Evolutionary conservation across 768 basidiomycete species (phyloP), one percentile per base, ranked within the genome.

Genomic region (Lentinula raphanica): DNA sequence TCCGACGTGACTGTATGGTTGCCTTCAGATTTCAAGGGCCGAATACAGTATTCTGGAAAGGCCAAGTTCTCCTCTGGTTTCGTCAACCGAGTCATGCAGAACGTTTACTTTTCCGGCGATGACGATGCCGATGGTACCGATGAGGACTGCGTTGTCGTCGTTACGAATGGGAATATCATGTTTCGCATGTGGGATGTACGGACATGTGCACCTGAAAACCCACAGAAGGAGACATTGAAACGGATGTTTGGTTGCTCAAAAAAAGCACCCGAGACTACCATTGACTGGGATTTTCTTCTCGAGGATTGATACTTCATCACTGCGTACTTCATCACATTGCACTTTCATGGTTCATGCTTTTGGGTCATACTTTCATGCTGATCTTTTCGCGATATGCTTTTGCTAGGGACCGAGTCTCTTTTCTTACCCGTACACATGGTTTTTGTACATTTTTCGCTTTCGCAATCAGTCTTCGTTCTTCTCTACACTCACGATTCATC

Each of bases 181-280:
- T 87, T 91, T 69, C 82, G 83, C 29, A 90, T 90, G 88, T 91
- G 89, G 89, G 87, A 91, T 68, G 79, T 87, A 54, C 78, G 79
- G 60, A 82, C 83, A 15, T 77, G 80, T 62, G 76, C 81, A 45
- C 84, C 87, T 19, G 89, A 91, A 68, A 82, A 79, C 46, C 58
- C 72, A 46, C 80, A 79, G 57, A 84, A 80, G 68, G 89, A 90
- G 71, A 72, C 77, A 1, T 68, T 85, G 62, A 86, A 82, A 67
- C 79, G 87, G 49, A 74, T 88, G 59, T 86, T 88, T 66, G 75
- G 84, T 40, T 81, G 81, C 68, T 64, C 75, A 11, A 81, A 76
- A 64, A 86, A 79, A 67, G 72, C 75, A 44, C 80, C 82, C 6
- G 83, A 81, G 65, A 78, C 78, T 12, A 58, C 74, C 44, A 85